A percentile compares a stretch with the other conserved stretches of the same genome.
phyloP scores from a whole-genome alignment of 192 early-diverging fungal species.

The Globomyces pollinis-pini region DNA sequence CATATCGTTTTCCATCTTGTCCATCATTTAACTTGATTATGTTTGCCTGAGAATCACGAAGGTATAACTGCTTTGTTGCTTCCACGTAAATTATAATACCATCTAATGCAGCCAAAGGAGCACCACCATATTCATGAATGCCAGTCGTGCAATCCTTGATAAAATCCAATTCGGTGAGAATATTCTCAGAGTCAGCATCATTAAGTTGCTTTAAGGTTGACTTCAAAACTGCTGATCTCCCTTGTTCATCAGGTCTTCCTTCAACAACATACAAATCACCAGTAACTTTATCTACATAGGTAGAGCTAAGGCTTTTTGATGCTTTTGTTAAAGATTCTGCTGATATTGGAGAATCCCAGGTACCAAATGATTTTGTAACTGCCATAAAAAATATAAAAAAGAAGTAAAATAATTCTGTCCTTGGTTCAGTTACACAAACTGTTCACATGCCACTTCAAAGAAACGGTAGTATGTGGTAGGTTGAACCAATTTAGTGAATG shows the following conservation, averaged over 20 bases:
- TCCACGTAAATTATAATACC: slow-evolving; percentile 58
- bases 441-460: too few species aligned
- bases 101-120: slow-evolving; percentile 45
- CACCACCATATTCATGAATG: slow-evolving; percentile 76
- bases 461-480: too few species aligned
- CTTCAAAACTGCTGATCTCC: slow-evolving; percentile 9
- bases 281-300: slow-evolving; percentile 10
- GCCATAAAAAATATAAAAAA: too few species aligned
- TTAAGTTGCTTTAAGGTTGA: neutral
- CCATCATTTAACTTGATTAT: slow-evolving; percentile 17
- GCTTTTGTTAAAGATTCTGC: neutral
- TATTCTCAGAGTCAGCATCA: neutral
- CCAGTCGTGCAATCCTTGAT: too few species aligned
- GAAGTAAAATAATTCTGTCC: too few species aligned
- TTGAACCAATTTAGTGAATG: too few species aligned
- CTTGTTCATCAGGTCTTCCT: slow-evolving; percentile 7
- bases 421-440: too few species aligned
- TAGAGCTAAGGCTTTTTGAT: neutral
- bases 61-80: slow-evolving; percentile 42
- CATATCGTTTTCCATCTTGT: slow-evolving; percentile 50
- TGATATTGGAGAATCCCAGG: neutral
- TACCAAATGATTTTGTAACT: too few species aligned
- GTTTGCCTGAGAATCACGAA: slow-evolving; percentile 39
- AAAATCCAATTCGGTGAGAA: slow-evolving; percentile 22
- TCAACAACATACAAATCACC: slow-evolving; percentile 7